These are phyloP conservation scores for Moesziomyces antarcticus DNA, from an alignment of 1,284 basidiomycete species.

Conservation along the genomic window DNA sequence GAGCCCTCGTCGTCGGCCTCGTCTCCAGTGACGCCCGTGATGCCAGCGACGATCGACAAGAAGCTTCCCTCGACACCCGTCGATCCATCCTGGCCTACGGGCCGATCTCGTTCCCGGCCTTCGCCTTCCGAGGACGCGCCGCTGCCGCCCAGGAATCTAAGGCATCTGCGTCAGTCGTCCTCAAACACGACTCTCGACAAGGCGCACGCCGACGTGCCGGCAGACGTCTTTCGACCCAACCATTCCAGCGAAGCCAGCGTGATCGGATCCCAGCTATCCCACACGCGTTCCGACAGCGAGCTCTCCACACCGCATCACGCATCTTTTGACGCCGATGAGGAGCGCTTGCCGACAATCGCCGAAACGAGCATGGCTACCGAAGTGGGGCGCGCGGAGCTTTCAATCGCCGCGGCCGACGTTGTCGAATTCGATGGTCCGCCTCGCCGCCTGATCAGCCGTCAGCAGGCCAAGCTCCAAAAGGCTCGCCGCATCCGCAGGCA, in stretches of 20 bases:
- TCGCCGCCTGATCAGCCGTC: slow-evolving; percentile 8
- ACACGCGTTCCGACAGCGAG: not conserved
- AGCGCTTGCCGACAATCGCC: slow-evolving; percentile 10
- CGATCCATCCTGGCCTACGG: not conserved
- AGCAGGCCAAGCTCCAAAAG: slow-evolving; percentile 35
- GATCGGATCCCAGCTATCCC: not conserved
- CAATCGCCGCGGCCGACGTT: not conserved
- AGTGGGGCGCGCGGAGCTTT: not conserved
- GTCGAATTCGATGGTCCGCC: not conserved
- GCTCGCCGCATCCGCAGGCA: slow-evolving; percentile 37
- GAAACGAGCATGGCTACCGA: not conserved
- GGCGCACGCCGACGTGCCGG: slow-evolving; percentile 11
- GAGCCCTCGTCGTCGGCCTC: slow-evolving; percentile 20
- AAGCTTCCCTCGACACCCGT: slow-evolving; percentile 15
- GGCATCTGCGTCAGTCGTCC: slow-evolving; percentile 34
- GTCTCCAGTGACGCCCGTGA: slow-evolving; percentile 10
- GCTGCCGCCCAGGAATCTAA: slow-evolving; percentile 31
- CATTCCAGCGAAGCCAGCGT: not conserved
- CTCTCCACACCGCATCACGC: not conserved
- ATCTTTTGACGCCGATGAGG: slow-evolving; percentile 4
- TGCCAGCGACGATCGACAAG: slow-evolving; percentile 15
- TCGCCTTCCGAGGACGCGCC: slow-evolving; percentile 14
- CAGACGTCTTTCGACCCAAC: slow-evolving; percentile 15
- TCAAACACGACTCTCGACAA: slow-evolving; percentile 21
- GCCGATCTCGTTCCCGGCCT: slow-evolving; percentile 20